phyloP scores from a whole-genome alignment of 2,329 filamentous ascomycete species.

The Diaporthe sp. region DNA sequence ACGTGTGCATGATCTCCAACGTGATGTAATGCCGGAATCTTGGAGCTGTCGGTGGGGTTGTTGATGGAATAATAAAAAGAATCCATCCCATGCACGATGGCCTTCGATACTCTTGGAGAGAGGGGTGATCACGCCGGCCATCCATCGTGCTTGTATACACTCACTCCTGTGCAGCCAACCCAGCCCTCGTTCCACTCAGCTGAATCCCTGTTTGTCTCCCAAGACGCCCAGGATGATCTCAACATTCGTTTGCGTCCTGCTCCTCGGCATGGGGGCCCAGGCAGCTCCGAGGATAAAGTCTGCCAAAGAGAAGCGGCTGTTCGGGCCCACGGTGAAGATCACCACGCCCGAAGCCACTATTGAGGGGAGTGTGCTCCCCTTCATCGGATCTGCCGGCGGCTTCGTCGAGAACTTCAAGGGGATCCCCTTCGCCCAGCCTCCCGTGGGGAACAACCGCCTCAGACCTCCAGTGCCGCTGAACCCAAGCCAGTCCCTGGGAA shows the following conservation, averaged over 20 bases:
- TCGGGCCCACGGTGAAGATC: constrained; percentile 19
- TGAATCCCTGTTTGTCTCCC: neutral
- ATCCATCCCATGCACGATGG: neutral
- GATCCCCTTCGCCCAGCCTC: constrained; percentile 82
- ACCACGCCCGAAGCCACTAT: constrained; percentile 6
- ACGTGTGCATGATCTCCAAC: constrained; percentile 12
- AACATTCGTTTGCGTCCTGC: neutral
- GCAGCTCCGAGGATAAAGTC: constrained; percentile 17
- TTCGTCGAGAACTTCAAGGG: constrained; percentile 78
- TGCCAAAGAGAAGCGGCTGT: constrained; percentile 22
- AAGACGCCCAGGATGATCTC: neutral
- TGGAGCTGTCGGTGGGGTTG: neutral
- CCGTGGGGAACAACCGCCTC: constrained; percentile 75
- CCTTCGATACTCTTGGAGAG: neutral
- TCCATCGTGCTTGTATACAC: neutral
- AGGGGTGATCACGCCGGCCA: neutral
- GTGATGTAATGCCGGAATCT: constrained; percentile 18
- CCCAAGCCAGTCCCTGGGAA: constrained; percentile 65
- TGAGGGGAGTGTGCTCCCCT: constrained; percentile 46
- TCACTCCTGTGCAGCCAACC: neutral
- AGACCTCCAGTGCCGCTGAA: constrained; percentile 76
- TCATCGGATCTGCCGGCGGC: constrained; percentile 62
- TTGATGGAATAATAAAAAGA: constrained; percentile 2
- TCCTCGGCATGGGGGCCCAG: neutral
- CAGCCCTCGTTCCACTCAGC: neutral